Percentiles rank a stretch among this genome's conserved stretches.
phyloP scores from a whole-genome alignment of 78 protist species.

The slime mould (Dictyostelium discoideum) region dicty_2.7 NC_007089.4:6342501-6343000 shows the following conservation, averaged over 20 bases:
- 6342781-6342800: neutral
- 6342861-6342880: neutral
- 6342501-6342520: neutral
- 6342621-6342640: neutral
- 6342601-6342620: neutral
- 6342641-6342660: neutral
- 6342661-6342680: neutral
- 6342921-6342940: neutral
- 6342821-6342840: neutral
- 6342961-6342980: conserved; percentile 38
- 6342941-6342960: conserved; percentile 13
- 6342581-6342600: conserved; percentile 8
- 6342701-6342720: conserved; percentile 69
- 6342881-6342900: neutral
- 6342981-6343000: conserved; percentile 70
- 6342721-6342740: conserved; percentile 46
- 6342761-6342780: neutral
- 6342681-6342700: conserved; percentile 35
- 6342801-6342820: neutral
- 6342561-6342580: conserved; percentile 20
- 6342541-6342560: neutral
- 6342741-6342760: neutral
- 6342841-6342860: neutral
- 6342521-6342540: neutral
- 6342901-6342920: neutral